Conservation (phyloP, 2,329 filamentous ascomycete genomes). For the Thelonectria discophora region DNA sequence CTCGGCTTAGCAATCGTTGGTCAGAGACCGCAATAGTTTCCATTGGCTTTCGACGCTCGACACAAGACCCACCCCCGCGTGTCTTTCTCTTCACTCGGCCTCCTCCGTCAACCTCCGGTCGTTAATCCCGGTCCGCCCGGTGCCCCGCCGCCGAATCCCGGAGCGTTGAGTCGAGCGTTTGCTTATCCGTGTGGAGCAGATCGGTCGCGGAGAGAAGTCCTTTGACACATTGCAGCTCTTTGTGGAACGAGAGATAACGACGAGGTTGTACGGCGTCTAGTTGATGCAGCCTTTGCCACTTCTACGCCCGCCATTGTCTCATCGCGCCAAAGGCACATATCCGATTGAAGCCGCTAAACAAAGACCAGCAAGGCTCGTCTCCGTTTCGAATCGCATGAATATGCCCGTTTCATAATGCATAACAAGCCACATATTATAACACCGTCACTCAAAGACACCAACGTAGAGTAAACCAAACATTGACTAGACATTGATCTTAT, state of each 20-base stretch:
- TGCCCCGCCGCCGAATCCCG: background rate
- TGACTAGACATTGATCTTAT: slow-evolving; percentile 5
- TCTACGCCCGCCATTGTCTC: background rate
- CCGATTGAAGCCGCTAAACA: too few relatives aligned
- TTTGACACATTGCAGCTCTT: background rate
- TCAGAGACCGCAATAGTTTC: slow-evolving; percentile 17
- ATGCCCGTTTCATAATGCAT: background rate
- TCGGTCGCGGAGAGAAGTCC: background rate
- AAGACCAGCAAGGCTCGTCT: background rate
- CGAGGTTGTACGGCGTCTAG: background rate
- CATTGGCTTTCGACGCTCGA: too few relatives aligned
- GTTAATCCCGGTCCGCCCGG: slow-evolving; percentile 12
- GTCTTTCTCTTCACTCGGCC: background rate
- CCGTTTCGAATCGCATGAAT: background rate
- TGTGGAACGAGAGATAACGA: slow-evolving; percentile 15
- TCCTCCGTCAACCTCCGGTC: background rate
- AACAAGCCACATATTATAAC: background rate
- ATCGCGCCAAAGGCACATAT: slow-evolving; percentile 5
- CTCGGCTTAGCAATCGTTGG: slow-evolving; percentile 39
- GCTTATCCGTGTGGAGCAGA: background rate
- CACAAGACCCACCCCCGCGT: background rate
- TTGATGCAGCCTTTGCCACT: slow-evolving; percentile 11
- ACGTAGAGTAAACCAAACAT: background rate
- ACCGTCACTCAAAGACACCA: background rate
- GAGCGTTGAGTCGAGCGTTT: background rate